Percentiles rank a stretch among this genome's conserved stretches.
Evolutionary conservation across 768 basidiomycete genomes (phyloP).

Genomic region (Solioccasus polychromus): DNA sequence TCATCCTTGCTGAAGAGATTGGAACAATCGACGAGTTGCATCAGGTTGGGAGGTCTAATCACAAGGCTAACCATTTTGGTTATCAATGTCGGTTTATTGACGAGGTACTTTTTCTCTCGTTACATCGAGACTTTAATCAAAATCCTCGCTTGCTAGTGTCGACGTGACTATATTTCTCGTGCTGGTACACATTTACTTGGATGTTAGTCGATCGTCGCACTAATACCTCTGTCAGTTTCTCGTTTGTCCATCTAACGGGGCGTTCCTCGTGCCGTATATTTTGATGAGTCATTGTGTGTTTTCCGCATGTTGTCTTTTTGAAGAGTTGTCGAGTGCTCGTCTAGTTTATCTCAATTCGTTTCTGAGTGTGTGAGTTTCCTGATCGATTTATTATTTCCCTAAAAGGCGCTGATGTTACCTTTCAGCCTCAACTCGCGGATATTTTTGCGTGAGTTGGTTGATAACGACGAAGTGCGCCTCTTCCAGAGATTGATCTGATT

Average conservation of each 20-base stretch:
- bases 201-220: not conserved
- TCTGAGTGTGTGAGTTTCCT: constrained; percentile 32
- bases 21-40: not conserved
- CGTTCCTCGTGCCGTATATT: constrained; percentile 36
- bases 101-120: constrained; percentile 23
- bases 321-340: not conserved
- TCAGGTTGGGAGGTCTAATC: constrained; percentile 32
- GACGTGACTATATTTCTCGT: constrained; percentile 30
- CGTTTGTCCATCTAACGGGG: constrained; percentile 34
- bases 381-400: too few relatives aligned
- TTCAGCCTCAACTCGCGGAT: constrained; percentile 29
- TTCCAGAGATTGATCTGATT: not conserved
- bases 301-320: not conserved
- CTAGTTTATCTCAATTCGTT: constrained; percentile 39
- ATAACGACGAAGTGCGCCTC: constrained; percentile 23
- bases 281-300: constrained; percentile 37
- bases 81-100: constrained; percentile 35
- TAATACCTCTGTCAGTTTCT: constrained; percentile 27
- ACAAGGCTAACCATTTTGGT: constrained; percentile 33
- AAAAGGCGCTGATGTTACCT: not conserved
- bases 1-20: not conserved
- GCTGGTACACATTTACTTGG: constrained; percentile 10
- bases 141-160: constrained; percentile 17
- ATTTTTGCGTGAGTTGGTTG: constrained; percentile 25
- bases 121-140: not conserved